Evolutionary conservation across 169 alveolate genomes (phyloP).

Genomic region (Plasmodium falciparum): DNA sequence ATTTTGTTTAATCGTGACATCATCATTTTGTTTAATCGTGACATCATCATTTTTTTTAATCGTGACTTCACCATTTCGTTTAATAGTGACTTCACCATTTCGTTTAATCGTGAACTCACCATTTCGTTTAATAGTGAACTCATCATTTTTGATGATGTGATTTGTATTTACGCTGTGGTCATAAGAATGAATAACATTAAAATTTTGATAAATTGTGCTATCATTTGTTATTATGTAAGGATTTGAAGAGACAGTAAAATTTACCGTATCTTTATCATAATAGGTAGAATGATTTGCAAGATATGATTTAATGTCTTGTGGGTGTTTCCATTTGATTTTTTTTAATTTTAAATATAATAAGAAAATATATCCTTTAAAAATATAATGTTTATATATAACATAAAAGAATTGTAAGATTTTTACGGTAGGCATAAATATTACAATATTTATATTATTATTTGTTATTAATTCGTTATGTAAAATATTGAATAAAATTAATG

Average conservation of each 20-base stretch:
- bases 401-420: conserved; percentile 70
- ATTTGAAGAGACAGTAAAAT: conserved; percentile 37
- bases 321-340: neutral
- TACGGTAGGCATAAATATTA: conserved; percentile 71
- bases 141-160: too few relatives aligned
- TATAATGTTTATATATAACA: conserved; percentile 62
- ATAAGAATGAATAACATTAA: too few relatives aligned
- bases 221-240: conserved; percentile 13
- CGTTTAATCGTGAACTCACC: too few relatives aligned
- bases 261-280: conserved; percentile 49
- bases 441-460: conserved; percentile 30
- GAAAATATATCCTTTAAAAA: conserved; percentile 59
- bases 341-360: conserved; percentile 47
- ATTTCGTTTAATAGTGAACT: neutral
- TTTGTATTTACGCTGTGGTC: too few relatives aligned
- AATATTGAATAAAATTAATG: conserved; percentile 50
- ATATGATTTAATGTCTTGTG: neutral
- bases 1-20: too few relatives aligned
- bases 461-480: conserved; percentile 38
- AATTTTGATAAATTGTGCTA: neutral
- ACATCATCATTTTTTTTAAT: neutral
- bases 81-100: too few relatives aligned
- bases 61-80: neutral
- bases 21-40: too few relatives aligned
- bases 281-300: neutral